Percentiles rank a stretch among this genome's conserved stretches.
phyloP scores from a whole-genome alignment of 169 alveolate genomes.

The Babesia sp. region DNA sequence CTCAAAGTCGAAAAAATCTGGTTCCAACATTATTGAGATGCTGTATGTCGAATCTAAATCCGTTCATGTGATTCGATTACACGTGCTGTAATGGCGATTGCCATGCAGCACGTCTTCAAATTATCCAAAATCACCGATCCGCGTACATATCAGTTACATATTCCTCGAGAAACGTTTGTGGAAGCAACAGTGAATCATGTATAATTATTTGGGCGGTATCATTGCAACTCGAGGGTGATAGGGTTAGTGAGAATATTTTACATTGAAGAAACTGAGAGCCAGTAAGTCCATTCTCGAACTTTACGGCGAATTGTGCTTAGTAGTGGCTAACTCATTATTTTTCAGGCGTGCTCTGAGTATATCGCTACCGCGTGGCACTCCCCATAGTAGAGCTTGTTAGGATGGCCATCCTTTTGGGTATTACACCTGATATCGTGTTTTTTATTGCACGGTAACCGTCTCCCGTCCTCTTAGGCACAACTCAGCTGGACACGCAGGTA shows the following conservation, averaged over 20 bases:
- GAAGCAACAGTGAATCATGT: background rate
- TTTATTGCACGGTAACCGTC: background rate
- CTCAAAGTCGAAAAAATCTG: background rate
- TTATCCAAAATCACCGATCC: background rate
- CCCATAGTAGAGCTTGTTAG: background rate
- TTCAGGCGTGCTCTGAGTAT: too few species aligned
- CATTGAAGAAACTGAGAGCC: too few species aligned
- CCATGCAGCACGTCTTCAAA: background rate
- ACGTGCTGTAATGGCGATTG: background rate
- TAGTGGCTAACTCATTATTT: too few species aligned
- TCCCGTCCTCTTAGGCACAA: background rate
- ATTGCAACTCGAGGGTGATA: too few species aligned
- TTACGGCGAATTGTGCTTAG: too few species aligned
- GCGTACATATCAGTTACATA: background rate
- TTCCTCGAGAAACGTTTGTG: background rate
- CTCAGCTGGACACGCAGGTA: background rate
- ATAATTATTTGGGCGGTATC: too few species aligned
- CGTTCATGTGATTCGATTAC: background rate
- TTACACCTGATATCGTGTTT: background rate
- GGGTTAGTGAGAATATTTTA: too few species aligned
- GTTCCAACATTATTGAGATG: background rate
- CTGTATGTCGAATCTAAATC: background rate
- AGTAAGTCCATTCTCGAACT: too few species aligned
- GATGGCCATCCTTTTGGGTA: background rate
- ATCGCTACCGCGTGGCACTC: background rate